phyloP scores from a whole-genome alignment of 768 basidiomycete genomes.

The Dioszegia hungarica region DNA sequence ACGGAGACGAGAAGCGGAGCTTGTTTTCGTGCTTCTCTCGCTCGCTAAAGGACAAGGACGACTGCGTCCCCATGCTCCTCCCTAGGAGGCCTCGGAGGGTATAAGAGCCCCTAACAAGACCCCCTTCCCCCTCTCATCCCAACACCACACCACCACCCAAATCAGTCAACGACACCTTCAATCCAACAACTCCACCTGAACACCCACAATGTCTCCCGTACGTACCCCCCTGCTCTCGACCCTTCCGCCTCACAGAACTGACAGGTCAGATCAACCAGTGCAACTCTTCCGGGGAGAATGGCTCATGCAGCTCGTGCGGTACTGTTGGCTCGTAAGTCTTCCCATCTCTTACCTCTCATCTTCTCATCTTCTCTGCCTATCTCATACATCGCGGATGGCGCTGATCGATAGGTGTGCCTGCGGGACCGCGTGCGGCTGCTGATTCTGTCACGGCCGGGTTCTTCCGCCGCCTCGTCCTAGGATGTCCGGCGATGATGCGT shows the following conservation, averaged over 20 bases:
- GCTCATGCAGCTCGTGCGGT: slow-evolving; percentile 19
- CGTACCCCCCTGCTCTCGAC: not conserved
- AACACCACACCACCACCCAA: not conserved
- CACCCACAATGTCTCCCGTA: slow-evolving; percentile 7
- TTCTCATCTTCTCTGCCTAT: not conserved
- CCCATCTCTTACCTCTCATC: not conserved
- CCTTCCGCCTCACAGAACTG: not conserved
- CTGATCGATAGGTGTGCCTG: no score
- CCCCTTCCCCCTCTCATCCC: not conserved
- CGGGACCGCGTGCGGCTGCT: no score
- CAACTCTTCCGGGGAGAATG: slow-evolving; percentile 20
- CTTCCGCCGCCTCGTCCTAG: no score
- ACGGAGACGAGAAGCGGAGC: no score
- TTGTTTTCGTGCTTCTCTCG: no score
- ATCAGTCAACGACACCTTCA: not conserved
- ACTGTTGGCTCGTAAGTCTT: slow-evolving; percentile 8
- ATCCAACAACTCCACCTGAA: not conserved
- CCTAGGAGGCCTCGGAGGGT: no score
- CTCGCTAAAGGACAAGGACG: no score
- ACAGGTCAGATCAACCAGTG: slow-evolving; percentile 15
- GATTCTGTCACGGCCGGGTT: no score
- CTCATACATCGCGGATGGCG: not conserved
- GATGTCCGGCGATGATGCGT: no score
- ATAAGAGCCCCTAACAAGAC: no score
- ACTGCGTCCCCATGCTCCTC: no score